Base-by-base conservation (phyloP, 2,329 filamentous ascomycete genomes). In the Apiospora aurea region DNA sequence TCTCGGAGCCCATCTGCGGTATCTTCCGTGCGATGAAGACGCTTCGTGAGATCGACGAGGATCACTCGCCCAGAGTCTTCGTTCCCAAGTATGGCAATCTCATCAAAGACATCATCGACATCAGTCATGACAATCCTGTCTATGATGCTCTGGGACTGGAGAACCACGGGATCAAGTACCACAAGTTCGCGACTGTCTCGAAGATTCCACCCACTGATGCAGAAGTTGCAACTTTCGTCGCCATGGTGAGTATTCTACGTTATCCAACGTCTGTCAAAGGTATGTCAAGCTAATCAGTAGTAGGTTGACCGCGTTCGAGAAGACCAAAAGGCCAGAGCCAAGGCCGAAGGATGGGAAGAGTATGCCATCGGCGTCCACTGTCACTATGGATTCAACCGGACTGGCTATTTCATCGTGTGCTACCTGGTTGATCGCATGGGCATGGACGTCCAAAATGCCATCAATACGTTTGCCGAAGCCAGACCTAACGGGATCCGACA, bases 361-460 rank as follows among this genome's bases (percentile, higher is more conserved):
- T 81, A 82, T 26, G 84, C 92, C 67, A 89, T 97, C 69, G 95
- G 92, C 2, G 94, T 97, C 0, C 96, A 98, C 80, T 98, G 96
- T 78, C 96, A 98, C 79, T 98, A 98, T 77, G 96, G 96, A 0
- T 98, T 97, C 84, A 98, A 98, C 80, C 89, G 95, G 29, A 98
- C 96, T 0, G 96, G 96, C 0, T 97, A 96, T 80, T 93, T 98
- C 79, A 90, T 98, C 69, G 92, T 94, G 44, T 94, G 92, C 78
- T 98, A 98, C 79, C 85, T 98, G n/a, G 92, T 98, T 18, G 95
- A 98, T 83, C 87, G 90, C 67, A 89, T 93, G 75, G 91, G 89
- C 0, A 95, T 90, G 77, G 85, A 84, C 29, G 89, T 97, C 1
- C 89, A 93, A 77, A 90, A 92, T 71, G 96, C 96, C 0, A 91